Conservation (phyloP, 2,329 filamentous ascomycete genomes). For the Camillea tinctor region DNA sequence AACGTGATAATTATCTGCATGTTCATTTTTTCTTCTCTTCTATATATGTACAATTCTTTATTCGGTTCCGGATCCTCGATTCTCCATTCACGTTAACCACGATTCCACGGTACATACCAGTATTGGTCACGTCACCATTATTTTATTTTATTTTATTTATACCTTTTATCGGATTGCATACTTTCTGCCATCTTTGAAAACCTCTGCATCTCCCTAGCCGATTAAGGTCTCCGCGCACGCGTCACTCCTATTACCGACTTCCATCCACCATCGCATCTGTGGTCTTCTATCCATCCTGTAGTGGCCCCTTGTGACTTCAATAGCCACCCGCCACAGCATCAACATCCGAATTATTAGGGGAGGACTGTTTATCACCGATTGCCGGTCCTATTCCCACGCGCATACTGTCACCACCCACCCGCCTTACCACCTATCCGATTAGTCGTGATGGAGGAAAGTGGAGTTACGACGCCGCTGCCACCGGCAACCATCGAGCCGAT, state of each 20-base stretch:
- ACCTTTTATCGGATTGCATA: background rate
- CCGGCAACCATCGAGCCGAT: conserved; percentile 45
- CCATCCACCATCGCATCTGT: background rate
- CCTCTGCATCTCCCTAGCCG: background rate
- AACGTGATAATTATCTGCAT: background rate
- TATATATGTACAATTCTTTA: background rate
- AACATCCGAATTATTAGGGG: conserved; percentile 20
- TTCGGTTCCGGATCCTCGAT: background rate
- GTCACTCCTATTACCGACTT: background rate
- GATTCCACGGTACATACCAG: background rate
- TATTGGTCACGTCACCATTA: background rate
- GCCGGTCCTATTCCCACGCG: conserved; percentile 21
- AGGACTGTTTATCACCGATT: conserved; percentile 22
- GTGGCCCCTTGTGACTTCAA: conserved; percentile 21
- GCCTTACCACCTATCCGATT: conserved; percentile 24
- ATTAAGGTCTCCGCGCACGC: background rate
- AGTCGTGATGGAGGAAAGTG: conserved; percentile 48
- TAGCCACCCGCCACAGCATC: conserved; percentile 22
- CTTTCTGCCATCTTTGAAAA: background rate
- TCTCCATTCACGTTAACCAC: background rate
- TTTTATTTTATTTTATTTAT: no score
- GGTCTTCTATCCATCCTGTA: conserved; percentile 5
- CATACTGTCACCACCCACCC: conserved; percentile 15
- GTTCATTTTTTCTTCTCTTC: background rate
- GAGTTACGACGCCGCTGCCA: conserved; percentile 35